These are phyloP conservation scores for Flaveria trinervia DNA, from an alignment of 129 eudicot genomes.

Conservation along the genomic window DNA sequence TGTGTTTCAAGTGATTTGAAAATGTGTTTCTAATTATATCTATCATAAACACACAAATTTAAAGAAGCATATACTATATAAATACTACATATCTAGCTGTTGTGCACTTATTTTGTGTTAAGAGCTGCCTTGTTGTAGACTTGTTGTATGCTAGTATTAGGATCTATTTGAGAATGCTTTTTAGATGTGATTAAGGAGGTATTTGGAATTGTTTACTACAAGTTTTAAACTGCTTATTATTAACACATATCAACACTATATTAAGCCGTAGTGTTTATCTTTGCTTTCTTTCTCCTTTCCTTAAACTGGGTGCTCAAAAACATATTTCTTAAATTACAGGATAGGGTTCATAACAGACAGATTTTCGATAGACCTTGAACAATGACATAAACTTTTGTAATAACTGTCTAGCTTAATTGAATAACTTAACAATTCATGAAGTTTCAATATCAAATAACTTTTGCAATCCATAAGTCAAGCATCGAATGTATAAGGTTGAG, in stretches of 20 bases:
- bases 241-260: not conserved
- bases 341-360: no score
- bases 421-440: not conserved
- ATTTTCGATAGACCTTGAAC: no score
- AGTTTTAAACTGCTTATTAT: not conserved
- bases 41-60: not conserved
- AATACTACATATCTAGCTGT: not conserved
- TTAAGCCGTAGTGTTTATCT: not conserved
- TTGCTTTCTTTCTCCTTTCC: not conserved
- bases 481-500: not conserved
- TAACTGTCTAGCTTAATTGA: not conserved
- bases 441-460: not conserved
- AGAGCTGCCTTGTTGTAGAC: not conserved
- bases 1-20: not conserved
- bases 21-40: not conserved
- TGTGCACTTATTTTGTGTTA: not conserved
- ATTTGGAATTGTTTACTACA: not conserved
- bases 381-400: not conserved
- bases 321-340: no score
- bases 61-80: not conserved
- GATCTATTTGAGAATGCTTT: not conserved
- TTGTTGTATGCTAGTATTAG: no score
- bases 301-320: not conserved
- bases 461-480: not conserved
- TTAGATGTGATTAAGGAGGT: not conserved